Conservation (phyloP, 2,329 filamentous ascomycete species). For the Proliferodiscus dingleyae region DNA sequence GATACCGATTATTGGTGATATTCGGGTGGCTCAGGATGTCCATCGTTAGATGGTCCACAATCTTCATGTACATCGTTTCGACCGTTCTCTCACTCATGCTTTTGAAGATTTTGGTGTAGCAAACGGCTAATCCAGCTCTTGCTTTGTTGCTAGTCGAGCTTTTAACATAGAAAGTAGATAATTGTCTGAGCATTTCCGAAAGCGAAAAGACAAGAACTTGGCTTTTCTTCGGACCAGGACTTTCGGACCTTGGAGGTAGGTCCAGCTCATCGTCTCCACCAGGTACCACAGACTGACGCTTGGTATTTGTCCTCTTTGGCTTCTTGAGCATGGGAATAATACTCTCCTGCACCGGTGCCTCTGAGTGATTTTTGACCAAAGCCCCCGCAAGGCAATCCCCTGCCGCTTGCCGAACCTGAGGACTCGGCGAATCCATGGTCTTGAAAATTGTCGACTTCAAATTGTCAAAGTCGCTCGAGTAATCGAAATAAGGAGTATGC, state of each 20-base stretch:
- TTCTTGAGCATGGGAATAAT: constrained; percentile 59
- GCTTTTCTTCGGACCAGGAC: constrained; percentile 69
- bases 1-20: constrained; percentile 80
- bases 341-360: constrained; percentile 45
- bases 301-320: constrained; percentile 64
- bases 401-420: constrained; percentile 76
- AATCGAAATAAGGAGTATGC: constrained; percentile 77
- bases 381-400: constrained; percentile 79
- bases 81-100: constrained; percentile 77
- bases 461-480: constrained; percentile 84
- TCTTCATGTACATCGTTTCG: constrained; percentile 74
- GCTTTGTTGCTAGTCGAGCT: constrained; percentile 73
- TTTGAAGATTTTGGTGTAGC: constrained; percentile 77
- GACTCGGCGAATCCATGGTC: constrained; percentile 71
- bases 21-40: constrained; percentile 74
- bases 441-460: constrained; percentile 81
- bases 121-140: constrained; percentile 78
- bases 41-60: constrained; percentile 73
- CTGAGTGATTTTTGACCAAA: constrained; percentile 77
- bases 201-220: constrained; percentile 71
- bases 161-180: constrained; percentile 77
- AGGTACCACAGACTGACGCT: constrained; percentile 43
- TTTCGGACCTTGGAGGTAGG: constrained; percentile 56
- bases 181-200: constrained; percentile 68
- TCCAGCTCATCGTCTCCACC: constrained; percentile 76